Base-by-base conservation (phyloP, 768 basidiomycete genomes). In the Mycena rebaudengoi region DNA sequence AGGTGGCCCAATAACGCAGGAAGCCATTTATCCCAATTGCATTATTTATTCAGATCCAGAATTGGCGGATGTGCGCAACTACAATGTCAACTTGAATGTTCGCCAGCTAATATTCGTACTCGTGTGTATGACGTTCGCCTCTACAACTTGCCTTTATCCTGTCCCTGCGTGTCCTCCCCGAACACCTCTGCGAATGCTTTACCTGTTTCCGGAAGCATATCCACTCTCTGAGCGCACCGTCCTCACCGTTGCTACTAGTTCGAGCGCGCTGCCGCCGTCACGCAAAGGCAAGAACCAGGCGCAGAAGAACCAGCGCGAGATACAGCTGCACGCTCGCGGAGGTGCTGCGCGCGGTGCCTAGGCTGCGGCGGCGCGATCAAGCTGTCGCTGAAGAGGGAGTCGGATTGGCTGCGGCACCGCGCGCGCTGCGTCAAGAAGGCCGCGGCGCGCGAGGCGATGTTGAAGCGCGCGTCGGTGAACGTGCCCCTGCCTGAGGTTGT, bases 161-260 rank as follows among this genome's bases (percentile, higher is more conserved):
- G 73, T 25, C 76, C 78, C 69, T 80, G 81, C 7, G 71, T 49
- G 14, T 81, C 83, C 49, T 82, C 82, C 7, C 86, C 89, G 76
- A 96, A 96, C 3, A 88, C 76, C 65, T 94, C 88, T 54, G 80
- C 76, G 73, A 96, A 97, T 0, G 94, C 86, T 37, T 79, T 81
- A 0, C 91, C 89, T 32, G 89, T 77, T 64, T 88, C 82, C 4
- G 84, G 78, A 54, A 91, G 75, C 83, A 96, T 88, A 69, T 95
- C 94, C 70, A n/a, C n/a, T n/a, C n/a, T n/a, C n/a, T n/a, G n/a
- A n/a, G n/a, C n/a, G n/a, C n/a, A n/a, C n/a, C n/a, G n/a, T n/a
- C n/a, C n/a, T n/a, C n/a, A n/a, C n/a, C n/a, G n/a, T n/a, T n/a
- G n/a, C n/a, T n/a, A n/a, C n/a, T n/a, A n/a, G n/a, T n/a, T n/a